A percentile compares a stretch with the other conserved stretches of the same genome.
phyloP scores from a whole-genome alignment of 805 yeast genomes.

The Metschnikowia amazonensis region DNA sequence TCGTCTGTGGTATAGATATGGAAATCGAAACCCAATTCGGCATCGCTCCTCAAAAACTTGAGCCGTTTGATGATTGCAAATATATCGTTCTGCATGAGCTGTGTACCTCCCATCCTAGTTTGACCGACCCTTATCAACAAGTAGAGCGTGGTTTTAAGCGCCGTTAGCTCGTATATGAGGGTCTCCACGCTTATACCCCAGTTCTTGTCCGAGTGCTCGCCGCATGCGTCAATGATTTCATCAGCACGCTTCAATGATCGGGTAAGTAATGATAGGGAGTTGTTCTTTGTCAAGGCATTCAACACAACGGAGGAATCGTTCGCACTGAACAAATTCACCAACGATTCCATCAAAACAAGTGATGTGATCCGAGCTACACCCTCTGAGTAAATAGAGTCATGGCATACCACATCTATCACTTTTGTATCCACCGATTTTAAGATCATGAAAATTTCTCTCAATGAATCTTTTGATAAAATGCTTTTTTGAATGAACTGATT shows the following conservation, averaged over 20 bases:
- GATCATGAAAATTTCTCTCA: conserved; percentile 48
- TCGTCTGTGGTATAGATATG: conserved; percentile 30
- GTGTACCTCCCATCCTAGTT: conserved; percentile 71
- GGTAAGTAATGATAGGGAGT: conserved; percentile 61
- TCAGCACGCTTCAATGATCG: conserved; percentile 69
- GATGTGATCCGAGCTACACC: conserved; percentile 75
- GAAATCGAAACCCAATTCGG: conserved; percentile 69
- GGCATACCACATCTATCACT: conserved; percentile 61
- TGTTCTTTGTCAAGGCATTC: conserved; percentile 58
- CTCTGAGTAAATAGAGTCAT: conserved; percentile 77
- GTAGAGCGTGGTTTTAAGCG: conserved; percentile 67
- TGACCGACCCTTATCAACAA: conserved; percentile 73
- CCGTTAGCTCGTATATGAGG: conserved; percentile 68
- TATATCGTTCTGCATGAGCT: conserved; percentile 68
- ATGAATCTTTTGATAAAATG: conserved; percentile 36
- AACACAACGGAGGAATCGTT: conserved; percentile 51
- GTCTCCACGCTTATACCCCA: conserved; percentile 45
- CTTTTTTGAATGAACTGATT: conserved; percentile 60
- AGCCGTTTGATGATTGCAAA: conserved; percentile 59
- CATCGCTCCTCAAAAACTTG: conserved; percentile 61
- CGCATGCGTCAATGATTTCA: conserved; percentile 46
- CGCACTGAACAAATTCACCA: conserved; percentile 52
- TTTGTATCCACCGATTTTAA: conserved; percentile 57
- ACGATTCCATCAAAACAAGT: conserved; percentile 65
- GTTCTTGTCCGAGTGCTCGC: conserved; percentile 10